Evolutionary conservation across 352 stramenopile species (phyloP), one percentile per base, ranked within the genome.

Genomic region (Elongisporangium anandrum): DNA sequence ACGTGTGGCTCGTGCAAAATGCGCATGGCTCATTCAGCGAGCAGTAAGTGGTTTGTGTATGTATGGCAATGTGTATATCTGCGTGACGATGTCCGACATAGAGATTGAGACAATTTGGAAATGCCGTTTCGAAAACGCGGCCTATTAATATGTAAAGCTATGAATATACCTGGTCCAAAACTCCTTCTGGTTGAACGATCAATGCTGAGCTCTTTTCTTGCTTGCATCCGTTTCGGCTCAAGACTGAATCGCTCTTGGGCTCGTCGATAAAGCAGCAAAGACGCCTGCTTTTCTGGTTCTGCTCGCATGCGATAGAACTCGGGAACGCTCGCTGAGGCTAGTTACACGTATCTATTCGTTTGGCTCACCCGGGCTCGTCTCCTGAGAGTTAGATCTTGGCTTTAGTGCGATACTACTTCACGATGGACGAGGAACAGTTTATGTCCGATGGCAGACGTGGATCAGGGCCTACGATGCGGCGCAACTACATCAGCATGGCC

Each of bases 1-100:
- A 96, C 57, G 85, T 96, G 54, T 97, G 88, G 88, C 83, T 97
- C 55, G 79, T 97, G 53, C 86, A 97, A 64, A 80, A 93, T 54
- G 69, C 85, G 54, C 88, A 97, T 55, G 89, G 95, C 22, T 41
- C 29, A 8, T 41, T 41, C 9, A 13, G 29, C 29, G 29, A 8
- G 29, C 29, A 41, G 29, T 41, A 41, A 41, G 6, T 8, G 29
- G 29, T 41, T 41, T 4, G 29, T 41, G 29, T 41, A 15, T 41
- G 1, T 41, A 15, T 41, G 29, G 13, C 29, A 15, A 41, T 15
- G 9, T 41, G 13, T 9, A 13, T 41, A 41, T 41, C 29, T 41
- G 5, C 29, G 29, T 41, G 29, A 34, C 24, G 7, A 34, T 34
- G n/a, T n/a, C n/a, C 9, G 29, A 41, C 5, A 15, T 41, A 41